Evolutionary conservation across 2,329 filamentous ascomycete species (phyloP).

Genomic region (Fusarium begoniae): DNA sequence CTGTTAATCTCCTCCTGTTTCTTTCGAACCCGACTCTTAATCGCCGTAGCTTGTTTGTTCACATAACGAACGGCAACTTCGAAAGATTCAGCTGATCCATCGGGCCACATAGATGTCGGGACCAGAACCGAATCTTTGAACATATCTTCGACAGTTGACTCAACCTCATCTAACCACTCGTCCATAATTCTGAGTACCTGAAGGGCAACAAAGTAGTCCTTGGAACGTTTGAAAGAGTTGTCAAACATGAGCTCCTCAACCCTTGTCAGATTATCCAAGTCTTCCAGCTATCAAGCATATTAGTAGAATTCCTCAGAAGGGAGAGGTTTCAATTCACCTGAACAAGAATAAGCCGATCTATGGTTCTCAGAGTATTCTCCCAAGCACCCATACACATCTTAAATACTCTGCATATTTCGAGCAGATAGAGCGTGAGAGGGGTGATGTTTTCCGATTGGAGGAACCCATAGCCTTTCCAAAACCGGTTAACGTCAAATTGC

Average conservation of each 20-base stretch:
- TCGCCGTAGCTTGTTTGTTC: fast-evolving
- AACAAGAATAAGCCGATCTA: fast-evolving
- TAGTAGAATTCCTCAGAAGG: not conserved
- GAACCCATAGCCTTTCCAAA: not conserved
- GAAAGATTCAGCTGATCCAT: no score
- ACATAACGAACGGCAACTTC: not conserved
- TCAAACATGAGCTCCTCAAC: not conserved
- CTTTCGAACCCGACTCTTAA: fast-evolving
- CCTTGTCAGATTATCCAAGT: fast-evolving
- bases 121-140: fast-evolving
- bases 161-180: not conserved
- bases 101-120: not conserved
- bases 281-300: fast-evolving
- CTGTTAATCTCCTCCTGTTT: not conserved
- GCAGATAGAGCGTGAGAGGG: fast-evolving
- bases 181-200: fast-evolving
- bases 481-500: fast-evolving
- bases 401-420: not conserved
- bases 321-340: not conserved
- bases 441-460: no score
- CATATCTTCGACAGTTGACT: not conserved
- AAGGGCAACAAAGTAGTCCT: not conserved
- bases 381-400: not conserved
- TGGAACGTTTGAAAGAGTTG: fast-evolving
- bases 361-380: fast-evolving